phyloP scores from a whole-genome alignment of 1,284 basidiomycete genomes.

The Apiotrichum brassicae region DNA sequence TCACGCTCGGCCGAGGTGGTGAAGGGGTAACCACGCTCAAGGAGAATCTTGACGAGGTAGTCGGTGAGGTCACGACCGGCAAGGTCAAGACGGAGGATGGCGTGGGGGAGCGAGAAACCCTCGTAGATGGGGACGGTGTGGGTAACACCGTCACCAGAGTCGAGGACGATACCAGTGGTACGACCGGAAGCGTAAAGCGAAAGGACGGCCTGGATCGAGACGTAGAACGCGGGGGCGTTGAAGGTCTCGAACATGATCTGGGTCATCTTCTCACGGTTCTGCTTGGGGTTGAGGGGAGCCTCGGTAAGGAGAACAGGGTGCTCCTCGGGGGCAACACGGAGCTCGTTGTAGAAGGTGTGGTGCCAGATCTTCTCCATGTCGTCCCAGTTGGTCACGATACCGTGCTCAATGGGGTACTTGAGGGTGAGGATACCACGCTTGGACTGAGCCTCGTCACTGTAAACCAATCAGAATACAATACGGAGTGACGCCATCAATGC shows the following conservation, averaged over 20 bases:
- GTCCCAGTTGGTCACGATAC: slow-evolving; percentile 93
- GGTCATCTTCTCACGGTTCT: slow-evolving; percentile 93
- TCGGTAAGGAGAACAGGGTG: slow-evolving; percentile 91
- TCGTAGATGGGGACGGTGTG: slow-evolving; percentile 94
- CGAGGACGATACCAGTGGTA: slow-evolving; percentile 85
- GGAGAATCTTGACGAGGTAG: slow-evolving; percentile 85
- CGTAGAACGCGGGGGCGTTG: slow-evolving; percentile 89
- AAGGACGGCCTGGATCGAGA: slow-evolving; percentile 86
- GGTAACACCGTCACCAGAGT: slow-evolving; percentile 89
- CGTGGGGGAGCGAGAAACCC: slow-evolving; percentile 90
- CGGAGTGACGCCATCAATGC: neutral
- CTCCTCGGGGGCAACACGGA: slow-evolving; percentile 71
- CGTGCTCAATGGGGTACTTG: slow-evolving; percentile 68
- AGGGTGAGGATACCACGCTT: slow-evolving; percentile 93
- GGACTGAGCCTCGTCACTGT: slow-evolving; percentile 83
- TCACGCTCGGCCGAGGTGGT: slow-evolving; percentile 89
- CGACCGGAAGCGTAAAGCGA: slow-evolving; percentile 90
- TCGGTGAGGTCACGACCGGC: slow-evolving; percentile 94
- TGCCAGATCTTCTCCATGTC: slow-evolving; percentile 96
- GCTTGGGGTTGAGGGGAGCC: slow-evolving; percentile 91
- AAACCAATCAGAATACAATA: neutral
- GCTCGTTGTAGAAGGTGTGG: slow-evolving; percentile 83
- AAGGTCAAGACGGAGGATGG: slow-evolving; percentile 89
- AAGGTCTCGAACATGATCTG: slow-evolving; percentile 98
- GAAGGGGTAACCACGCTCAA: slow-evolving; percentile 91